Conservation (phyloP, 2,329 filamentous ascomycete genomes). For the Microdochium bolleyi region DNA sequence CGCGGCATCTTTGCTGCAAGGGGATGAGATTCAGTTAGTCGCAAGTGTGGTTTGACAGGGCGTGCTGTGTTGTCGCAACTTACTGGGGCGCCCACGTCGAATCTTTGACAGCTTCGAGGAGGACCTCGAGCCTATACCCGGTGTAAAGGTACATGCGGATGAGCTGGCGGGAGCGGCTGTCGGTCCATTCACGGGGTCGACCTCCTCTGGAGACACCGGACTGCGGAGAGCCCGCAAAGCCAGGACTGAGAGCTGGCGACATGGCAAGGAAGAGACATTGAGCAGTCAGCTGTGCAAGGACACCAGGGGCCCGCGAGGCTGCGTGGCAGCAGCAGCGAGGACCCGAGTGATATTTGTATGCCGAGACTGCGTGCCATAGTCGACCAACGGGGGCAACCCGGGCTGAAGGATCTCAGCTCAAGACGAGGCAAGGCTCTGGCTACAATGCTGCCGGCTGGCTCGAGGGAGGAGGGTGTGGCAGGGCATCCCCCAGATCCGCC, state of each 20-base stretch:
- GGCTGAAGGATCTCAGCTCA: too few species aligned
- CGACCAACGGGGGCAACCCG: too few species aligned
- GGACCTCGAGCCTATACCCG: constrained; percentile 40
- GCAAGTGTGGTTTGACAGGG: neutral
- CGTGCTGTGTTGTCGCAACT: constrained; percentile 7
- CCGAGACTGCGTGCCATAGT: too few species aligned
- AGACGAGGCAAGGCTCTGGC: too few species aligned
- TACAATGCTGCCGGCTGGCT: neutral
- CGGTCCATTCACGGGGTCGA: constrained; percentile 48
- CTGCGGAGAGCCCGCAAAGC: neutral
- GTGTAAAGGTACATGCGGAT: constrained; percentile 50
- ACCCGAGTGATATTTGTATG: too few species aligned
- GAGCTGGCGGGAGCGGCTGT: constrained; percentile 42
- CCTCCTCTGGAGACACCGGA: constrained; percentile 21
- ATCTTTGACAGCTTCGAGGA: constrained; percentile 37
- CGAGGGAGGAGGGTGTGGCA: neutral
- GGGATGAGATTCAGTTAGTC: constrained; percentile 7
- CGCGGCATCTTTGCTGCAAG: constrained; percentile 43
- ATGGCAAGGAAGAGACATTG: neutral
- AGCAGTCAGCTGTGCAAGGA: neutral
- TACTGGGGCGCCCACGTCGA: constrained; percentile 38
- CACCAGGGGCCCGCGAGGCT: neutral
- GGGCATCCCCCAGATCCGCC: neutral
- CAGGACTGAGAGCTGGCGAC: neutral
- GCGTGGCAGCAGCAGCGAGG: too few species aligned